Base-by-base conservation (phyloP, 1,139 yeast species). In the Yamadazyma conglobata region DNA sequence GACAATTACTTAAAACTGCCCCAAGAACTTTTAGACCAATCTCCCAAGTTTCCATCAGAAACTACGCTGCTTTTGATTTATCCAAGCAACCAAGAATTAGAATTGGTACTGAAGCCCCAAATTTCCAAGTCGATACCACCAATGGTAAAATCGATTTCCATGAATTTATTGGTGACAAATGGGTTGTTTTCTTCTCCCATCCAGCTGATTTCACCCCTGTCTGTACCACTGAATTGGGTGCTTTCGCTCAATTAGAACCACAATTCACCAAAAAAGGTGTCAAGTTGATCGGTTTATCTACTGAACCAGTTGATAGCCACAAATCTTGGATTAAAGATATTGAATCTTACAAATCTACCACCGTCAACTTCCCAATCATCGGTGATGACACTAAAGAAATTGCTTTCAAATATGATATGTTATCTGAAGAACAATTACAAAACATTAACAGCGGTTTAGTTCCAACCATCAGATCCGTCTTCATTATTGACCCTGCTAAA, bases 131-230 rank as follows among this genome's bases (percentile, higher is more conserved):
- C 37, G 80, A 79, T 34, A 74, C 93, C 41, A 78, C 93, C 28
- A 69, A 71, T 45, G 94, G 95, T 31, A 73, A 76, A 40, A 75
- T 85, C 49, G 75, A 73, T 47, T 84, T 85, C 72, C 84, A 85
- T 63, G 79, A 82, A 44, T 85, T 69, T 65, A 64, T 85, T 48
- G 94, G 93, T 32, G 71, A 81, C 59, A 70, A 77, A 27, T 87
- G 96, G 96, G 79, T 78, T 31, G 79, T 87, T 25, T 69, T 87
- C 51, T 87, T 87, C 62, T 84, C 94, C 15, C 96, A 87, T 58
- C 96, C 96, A 34, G 95, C 87, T 28, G 96, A 87, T 59, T 86
- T 84, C 70, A 87, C 96, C 11, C 96, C 96, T 23, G 95, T 87
- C 31, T 87, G 96, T 64, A 87, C 96, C 47, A 87, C 96, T 33